A percentile compares a stretch with the other conserved stretches of the same genome.
Conservation (phyloP, 1,284 basidiomycete species). For the Lentinula novae-zelandiae region DNA sequence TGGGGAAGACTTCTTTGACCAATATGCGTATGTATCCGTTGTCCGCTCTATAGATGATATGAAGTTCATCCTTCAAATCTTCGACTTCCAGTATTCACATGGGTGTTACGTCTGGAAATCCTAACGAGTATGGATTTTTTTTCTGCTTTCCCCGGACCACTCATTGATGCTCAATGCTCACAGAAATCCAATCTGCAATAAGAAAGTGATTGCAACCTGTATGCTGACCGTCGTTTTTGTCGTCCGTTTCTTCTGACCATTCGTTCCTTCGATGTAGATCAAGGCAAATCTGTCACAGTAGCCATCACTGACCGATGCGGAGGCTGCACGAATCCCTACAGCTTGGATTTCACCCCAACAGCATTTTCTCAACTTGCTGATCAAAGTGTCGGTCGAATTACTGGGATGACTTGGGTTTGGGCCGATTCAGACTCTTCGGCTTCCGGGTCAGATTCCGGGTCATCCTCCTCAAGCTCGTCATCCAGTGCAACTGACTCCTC, state of each 20-base stretch:
- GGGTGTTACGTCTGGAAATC: constrained; percentile 13
- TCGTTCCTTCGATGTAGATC: not conserved
- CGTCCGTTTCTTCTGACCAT: not conserved
- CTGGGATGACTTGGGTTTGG: constrained; percentile 46
- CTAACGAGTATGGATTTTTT: constrained; percentile 8
- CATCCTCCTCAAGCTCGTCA: not conserved
- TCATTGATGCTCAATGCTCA: not conserved
- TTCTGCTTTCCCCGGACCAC: constrained; percentile 2
- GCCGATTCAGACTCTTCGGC: constrained; percentile 4
- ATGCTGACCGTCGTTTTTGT: not conserved
- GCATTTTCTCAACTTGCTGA: constrained; percentile 6
- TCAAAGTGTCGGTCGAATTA: not conserved
- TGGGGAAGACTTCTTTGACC: constrained; percentile 27
- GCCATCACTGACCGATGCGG: constrained; percentile 9
- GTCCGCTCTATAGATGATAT: not conserved
- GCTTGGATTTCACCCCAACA: constrained; percentile 11
- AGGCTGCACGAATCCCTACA: constrained; percentile 10
- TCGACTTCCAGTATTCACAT: not conserved
- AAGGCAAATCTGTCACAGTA: constrained; percentile 11
- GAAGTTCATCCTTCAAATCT: not conserved
- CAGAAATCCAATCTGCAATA: constrained; percentile 34
- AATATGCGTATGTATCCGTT: constrained; percentile 24
- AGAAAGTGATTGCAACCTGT: constrained; percentile 25
- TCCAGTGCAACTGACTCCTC: not conserved
- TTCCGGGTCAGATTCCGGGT: not conserved